Evolutionary conservation across 225 moss, liverwort and hornwort genomes (phyloP), one percentile per base, ranked within the genome.

Genomic region (Neckera pumila): DNA sequence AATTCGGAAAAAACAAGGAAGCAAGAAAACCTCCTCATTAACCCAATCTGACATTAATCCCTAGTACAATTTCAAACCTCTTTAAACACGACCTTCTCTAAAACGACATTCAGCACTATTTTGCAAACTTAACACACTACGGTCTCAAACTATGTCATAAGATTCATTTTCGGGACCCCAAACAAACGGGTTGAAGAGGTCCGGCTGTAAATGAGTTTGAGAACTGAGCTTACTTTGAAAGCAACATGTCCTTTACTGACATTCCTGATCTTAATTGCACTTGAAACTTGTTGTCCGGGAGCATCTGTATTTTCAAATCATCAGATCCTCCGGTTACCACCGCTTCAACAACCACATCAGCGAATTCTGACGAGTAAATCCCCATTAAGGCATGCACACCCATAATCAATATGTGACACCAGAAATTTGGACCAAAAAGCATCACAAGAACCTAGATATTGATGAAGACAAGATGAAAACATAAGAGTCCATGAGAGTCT

Each of bases 251-350:
- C 92, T 89, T 93, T 92, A 85, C 92, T 97, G 85, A 91, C 90
- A 89, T 98, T 98, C 93, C 91, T 96, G 63, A 98, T 96, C 91
- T 95, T 95, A 17, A 97, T 93, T 56, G 97, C 98, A 88, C 98
- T 95, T 12, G 94, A 93, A 79, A 93, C 98, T 84, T 98, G 96
- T 85, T 97, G 93, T 79, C 97, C 95, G 43, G 96, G 95, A 84
- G 97, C 95, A 90, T 93, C 97, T 97, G 95, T 56, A 93, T 54
- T 38, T 51, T 43, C 80, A 86, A 84, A 66, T 40, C 70, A 72
- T 40, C 57, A 76, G 58, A 83, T 21, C 45, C 76, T 76, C 77
- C 49, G 8, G 73, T 62, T 64, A 73, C 57, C 65, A 64, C 76
- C 17, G 6, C 76, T 65, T 58, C 45, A 56, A 75, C 40, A 75